Conservation (phyloP, 441 rosid species). For the Pelargonium myrrhifolium region DNA sequence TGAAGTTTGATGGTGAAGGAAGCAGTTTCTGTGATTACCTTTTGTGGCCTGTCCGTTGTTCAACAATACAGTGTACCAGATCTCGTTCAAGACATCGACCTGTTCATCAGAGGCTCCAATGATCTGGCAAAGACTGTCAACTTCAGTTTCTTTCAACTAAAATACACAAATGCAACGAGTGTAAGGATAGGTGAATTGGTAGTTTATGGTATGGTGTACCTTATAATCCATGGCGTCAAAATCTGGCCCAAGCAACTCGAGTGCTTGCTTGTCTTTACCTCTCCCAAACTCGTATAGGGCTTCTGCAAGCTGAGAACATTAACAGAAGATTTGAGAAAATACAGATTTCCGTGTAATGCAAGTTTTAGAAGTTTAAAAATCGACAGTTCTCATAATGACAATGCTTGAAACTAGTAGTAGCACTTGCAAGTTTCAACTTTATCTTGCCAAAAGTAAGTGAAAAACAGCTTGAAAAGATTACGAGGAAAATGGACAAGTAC, state of each 20-base stretch:
- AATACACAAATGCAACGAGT: background rate
- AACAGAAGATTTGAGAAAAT: background rate
- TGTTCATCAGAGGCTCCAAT: conserved; percentile 86
- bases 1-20: background rate
- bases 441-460: background rate
- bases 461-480: background rate
- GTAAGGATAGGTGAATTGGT: background rate
- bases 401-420: too few species aligned
- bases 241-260: conserved; percentile 53
- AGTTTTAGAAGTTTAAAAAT: too few species aligned
- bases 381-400: too few species aligned
- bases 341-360: too few species aligned
- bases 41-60: conserved; percentile 44
- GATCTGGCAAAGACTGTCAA: conserved; percentile 27
- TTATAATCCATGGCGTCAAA: conserved; percentile 55
- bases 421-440: too few species aligned
- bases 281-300: conserved; percentile 53
- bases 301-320: conserved; percentile 53
- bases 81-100: conserved; percentile 74
- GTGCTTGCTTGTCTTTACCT: conserved; percentile 41
- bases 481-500: conserved; percentile 19
- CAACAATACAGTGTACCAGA: conserved; percentile 63
- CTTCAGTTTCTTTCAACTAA: background rate
- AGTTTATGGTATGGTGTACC: conserved; percentile 35
- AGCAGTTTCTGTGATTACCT: conserved; percentile 32